Percentiles rank a stretch among this genome's conserved stretches.
These are phyloP conservation scores for Lumnitzera racemosa DNA, from an alignment of 345 rosid genomes.

Conservation along the genomic window DNA sequence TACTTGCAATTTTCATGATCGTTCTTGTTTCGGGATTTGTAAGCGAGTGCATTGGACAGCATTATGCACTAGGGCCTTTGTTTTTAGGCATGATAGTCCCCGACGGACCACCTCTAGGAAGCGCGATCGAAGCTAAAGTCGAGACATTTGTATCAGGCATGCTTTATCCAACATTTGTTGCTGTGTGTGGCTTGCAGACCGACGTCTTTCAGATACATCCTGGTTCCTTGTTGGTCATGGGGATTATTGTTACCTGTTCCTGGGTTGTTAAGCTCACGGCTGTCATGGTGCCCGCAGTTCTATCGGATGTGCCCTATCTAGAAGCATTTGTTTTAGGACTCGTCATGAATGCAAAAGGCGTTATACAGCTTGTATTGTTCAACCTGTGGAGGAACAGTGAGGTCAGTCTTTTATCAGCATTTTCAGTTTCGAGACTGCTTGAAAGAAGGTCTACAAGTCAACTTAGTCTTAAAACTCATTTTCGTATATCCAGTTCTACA, in stretches of 20 bases:
- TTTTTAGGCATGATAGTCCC: conserved; percentile 35
- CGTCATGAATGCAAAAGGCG: conserved; percentile 30
- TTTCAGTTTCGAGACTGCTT: too few relatives aligned
- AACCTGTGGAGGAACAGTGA: conserved; percentile 4
- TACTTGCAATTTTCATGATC: conserved; percentile 6
- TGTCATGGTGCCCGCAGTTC: conserved; percentile 15
- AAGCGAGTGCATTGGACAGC: conserved; percentile 14
- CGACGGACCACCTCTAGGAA: conserved; percentile 39
- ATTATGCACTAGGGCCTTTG: conserved; percentile 18
- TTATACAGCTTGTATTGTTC: conserved; percentile 20
- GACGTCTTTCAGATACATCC: conserved; percentile 1
- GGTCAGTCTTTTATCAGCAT: not conserved
- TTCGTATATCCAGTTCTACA: too few relatives aligned
- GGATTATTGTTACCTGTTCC: not conserved
- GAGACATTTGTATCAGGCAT: conserved; percentile 17
- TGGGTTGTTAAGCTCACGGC: conserved; percentile 14
- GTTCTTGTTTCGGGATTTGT: conserved; percentile 10
- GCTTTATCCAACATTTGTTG: conserved; percentile 20
- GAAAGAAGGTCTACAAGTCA: too few relatives aligned
- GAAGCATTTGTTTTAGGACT: conserved; percentile 29
- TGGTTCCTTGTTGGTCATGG: not conserved
- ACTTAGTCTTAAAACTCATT: too few relatives aligned
- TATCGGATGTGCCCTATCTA: conserved; percentile 4
- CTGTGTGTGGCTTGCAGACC: conserved; percentile 20
- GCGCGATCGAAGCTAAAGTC: conserved; percentile 22